Percentiles rank a stretch among this genome's conserved stretches.
Conservation (phyloP, 2,329 filamentous ascomycete species). For the Ambrosiella cleistominuta region DNA sequence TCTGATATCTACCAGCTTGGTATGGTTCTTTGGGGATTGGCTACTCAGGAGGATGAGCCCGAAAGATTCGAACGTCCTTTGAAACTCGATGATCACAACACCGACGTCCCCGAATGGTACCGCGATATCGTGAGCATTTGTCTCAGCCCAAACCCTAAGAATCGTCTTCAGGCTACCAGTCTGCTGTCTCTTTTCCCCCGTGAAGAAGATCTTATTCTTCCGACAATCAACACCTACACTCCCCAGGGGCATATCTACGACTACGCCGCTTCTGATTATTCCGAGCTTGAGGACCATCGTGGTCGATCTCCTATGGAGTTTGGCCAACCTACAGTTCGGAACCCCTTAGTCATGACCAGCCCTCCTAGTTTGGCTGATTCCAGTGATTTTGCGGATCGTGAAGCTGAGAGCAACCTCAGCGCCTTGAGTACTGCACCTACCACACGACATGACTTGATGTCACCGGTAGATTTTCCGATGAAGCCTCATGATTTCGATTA, state of each 20-base stretch:
- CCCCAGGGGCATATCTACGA: slow-evolving; percentile 13
- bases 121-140: slow-evolving; percentile 58
- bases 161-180: slow-evolving; percentile 54
- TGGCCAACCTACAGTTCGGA: slow-evolving; percentile 8
- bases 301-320: slow-evolving; percentile 12
- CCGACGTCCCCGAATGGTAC: slow-evolving; percentile 63
- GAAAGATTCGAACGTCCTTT: slow-evolving; percentile 58
- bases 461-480: neutral
- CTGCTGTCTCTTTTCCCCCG: slow-evolving; percentile 52
- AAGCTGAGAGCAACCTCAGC: neutral
- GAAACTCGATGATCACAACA: slow-evolving; percentile 31
- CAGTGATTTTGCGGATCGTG: slow-evolving; percentile 6
- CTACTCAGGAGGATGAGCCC: slow-evolving; percentile 75
- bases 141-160: slow-evolving; percentile 54
- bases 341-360: slow-evolving; percentile 11
- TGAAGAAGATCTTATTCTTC: slow-evolving; percentile 6
- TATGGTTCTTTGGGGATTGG: slow-evolving; percentile 91
- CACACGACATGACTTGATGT: neutral
- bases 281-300: slow-evolving; percentile 7
- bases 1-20: slow-evolving; percentile 91
- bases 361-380: slow-evolving; percentile 9
- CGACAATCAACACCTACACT: slow-evolving; percentile 16
- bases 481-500: neutral
- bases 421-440: slow-evolving; percentile 1
- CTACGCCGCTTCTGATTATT: slow-evolving; percentile 5